Evolutionary conservation across 2,329 filamentous ascomycete genomes (phyloP).

Genomic region (Aaosphaeria arxii): DNA sequence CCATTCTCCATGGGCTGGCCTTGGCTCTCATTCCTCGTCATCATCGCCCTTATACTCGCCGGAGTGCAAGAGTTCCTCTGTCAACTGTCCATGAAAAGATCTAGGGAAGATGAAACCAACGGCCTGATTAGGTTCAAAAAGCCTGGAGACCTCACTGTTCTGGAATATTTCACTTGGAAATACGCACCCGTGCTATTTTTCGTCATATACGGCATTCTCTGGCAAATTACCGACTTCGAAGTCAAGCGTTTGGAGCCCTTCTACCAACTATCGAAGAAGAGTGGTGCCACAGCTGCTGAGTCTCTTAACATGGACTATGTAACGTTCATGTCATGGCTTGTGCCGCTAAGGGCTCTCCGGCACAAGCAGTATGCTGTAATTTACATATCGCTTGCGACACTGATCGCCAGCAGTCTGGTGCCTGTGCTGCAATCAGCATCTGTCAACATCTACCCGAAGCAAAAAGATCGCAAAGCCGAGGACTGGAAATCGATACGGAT

Average conservation of each 20-base stretch:
- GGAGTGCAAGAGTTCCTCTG: conserved; percentile 37
- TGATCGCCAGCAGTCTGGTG: conserved; percentile 65
- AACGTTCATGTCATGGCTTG: conserved; percentile 63
- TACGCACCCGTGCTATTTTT: conserved; percentile 45
- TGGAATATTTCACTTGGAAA: conserved; percentile 36
- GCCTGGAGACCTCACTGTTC: conserved; percentile 25
- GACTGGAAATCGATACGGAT: conserved; percentile 56
- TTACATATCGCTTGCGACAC: conserved; percentile 61
- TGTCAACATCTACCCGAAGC: conserved; percentile 56
- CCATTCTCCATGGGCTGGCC: conserved; percentile 38
- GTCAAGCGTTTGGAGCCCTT: conserved; percentile 51
- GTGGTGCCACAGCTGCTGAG: conserved; percentile 36
- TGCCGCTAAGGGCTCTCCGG: conserved; percentile 61
- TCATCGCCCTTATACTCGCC: conserved; percentile 33
- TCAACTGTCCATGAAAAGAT: conserved; percentile 27
- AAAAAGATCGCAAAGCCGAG: conserved; percentile 44
- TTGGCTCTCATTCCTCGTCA: conserved; percentile 31
- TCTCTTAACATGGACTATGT: conserved; percentile 74
- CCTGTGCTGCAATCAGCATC: conserved; percentile 66
- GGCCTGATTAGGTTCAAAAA: conserved; percentile 30
- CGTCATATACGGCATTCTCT: conserved; percentile 48
- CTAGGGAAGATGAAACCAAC: conserved; percentile 11
- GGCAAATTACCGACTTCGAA: conserved; percentile 51
- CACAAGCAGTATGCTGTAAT: conserved; percentile 67
- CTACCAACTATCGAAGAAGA: conserved; percentile 41